Evolutionary conservation across 169 alveolate species (phyloP).

Genomic region (Plasmodium vinckei): DNA sequence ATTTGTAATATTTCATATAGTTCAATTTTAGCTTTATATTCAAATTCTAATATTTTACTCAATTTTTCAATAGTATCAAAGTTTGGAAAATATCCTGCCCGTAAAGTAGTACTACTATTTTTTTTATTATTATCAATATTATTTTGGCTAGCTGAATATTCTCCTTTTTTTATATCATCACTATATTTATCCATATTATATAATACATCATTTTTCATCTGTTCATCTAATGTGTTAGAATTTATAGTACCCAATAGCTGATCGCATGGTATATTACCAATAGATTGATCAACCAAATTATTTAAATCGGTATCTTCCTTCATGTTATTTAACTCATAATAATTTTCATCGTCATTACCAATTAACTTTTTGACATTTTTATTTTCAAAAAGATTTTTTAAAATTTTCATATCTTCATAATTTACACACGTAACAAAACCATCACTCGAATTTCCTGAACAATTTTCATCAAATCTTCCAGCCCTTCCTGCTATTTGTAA

Average conservation of each 20-base stretch:
- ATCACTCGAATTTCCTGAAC: neutral
- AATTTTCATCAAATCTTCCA: slow-evolving; percentile 86
- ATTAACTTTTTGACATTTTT: slow-evolving; percentile 10
- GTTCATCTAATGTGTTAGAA: neutral
- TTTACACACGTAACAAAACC: slow-evolving; percentile 60
- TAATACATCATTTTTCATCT: neutral
- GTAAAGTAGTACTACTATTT: neutral
- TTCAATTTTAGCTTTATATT: slow-evolving; percentile 56
- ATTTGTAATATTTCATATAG: slow-evolving; percentile 41
- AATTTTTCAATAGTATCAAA: slow-evolving; percentile 24
- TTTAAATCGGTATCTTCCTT: neutral
- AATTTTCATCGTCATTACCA: neutral
- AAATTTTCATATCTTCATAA: slow-evolving; percentile 17
- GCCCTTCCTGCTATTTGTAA: slow-evolving; percentile 95
- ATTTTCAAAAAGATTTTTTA: slow-evolving; percentile 21
- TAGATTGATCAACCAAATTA: neutral
- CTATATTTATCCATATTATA: neutral
- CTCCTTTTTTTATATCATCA: neutral
- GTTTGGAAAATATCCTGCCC: slow-evolving; percentile 56
- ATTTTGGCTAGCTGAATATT: neutral
- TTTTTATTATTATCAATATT: neutral
- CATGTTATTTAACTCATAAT: neutral
- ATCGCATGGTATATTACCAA: neutral
- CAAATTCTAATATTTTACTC: slow-evolving; percentile 34
- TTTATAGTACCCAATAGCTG: neutral